A percentile compares a stretch with the other conserved stretches of the same genome.
These are phyloP conservation scores for Ligustrum vulgare DNA, from an alignment of 257 asterid genomes.

Conservation along the genomic window DNA sequence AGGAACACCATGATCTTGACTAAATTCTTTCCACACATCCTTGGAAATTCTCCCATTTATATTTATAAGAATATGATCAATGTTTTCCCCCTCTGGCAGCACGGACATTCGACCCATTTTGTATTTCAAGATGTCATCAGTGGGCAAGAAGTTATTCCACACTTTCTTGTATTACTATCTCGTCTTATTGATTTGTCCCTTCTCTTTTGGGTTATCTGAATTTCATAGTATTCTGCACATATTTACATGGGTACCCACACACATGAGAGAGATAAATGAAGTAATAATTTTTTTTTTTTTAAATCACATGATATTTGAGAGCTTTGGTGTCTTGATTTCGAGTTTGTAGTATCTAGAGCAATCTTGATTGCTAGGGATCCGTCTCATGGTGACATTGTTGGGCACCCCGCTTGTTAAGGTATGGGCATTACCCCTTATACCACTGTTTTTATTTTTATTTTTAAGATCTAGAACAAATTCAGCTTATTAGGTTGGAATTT, in stretches of 20 bases:
- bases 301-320: conserved; percentile 19
- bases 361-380: conserved; percentile 74
- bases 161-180: conserved; percentile 12
- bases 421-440: conserved; percentile 1
- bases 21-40: too few species aligned
- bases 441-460: conserved; percentile 1
- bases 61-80: too few species aligned
- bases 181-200: conserved; percentile 2
- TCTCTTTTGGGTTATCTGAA: conserved; percentile 10
- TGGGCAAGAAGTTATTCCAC: too few species aligned
- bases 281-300: conserved; percentile 8
- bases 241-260: not conserved
- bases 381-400: conserved; percentile 63
- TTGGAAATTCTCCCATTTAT: too few species aligned
- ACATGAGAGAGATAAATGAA: not conserved
- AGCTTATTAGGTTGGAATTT: conserved; percentile 18
- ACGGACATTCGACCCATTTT: too few species aligned
- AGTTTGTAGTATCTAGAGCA: conserved; percentile 61
- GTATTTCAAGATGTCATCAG: too few species aligned
- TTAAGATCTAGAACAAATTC: not conserved
- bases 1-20: too few species aligned
- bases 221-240: not conserved
- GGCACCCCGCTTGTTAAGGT: conserved; percentile 85
- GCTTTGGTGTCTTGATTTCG: conserved; percentile 11
- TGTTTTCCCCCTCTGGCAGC: too few species aligned